phyloP scores from a whole-genome alignment of 139 green algal genomes.

The Tetradesmus lagerheimii region DNA sequence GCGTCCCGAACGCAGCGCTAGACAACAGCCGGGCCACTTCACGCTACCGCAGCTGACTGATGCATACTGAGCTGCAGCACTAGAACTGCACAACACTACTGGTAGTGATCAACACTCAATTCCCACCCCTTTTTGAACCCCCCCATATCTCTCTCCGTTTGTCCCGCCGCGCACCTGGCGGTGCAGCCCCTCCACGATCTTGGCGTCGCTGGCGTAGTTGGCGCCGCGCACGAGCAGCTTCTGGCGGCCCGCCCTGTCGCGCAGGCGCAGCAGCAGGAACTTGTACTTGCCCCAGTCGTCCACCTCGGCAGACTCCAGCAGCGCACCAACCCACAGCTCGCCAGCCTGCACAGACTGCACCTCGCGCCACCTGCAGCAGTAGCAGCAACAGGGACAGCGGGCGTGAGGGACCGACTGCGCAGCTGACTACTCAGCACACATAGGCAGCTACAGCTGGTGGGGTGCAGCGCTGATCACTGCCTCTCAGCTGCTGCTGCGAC shows the following conservation, averaged over 20 bases:
- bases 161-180: constrained; percentile 33
- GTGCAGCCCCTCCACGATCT: constrained; percentile 62
- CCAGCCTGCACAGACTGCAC: constrained; percentile 40
- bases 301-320: constrained; percentile 70
- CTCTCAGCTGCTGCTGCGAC: no score
- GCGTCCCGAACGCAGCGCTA: no score
- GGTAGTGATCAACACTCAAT: no score
- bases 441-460: no score
- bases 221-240: constrained; percentile 75
- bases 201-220: constrained; percentile 66
- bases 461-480: no score
- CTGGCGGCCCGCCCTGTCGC: constrained; percentile 61
- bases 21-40: no score
- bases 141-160: no score
- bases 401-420: background rate
- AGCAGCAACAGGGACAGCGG: background rate
- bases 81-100: no score
- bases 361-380: constrained; percentile 19
- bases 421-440: no score
- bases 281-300: constrained; percentile 68
- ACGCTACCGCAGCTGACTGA: background rate
- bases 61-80: no score
- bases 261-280: constrained; percentile 55
- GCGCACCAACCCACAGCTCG: constrained; percentile 57
- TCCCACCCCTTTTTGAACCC: no score